Conservation (phyloP, 2,329 filamentous ascomycete species). For the Fusarium continuum region DNA sequence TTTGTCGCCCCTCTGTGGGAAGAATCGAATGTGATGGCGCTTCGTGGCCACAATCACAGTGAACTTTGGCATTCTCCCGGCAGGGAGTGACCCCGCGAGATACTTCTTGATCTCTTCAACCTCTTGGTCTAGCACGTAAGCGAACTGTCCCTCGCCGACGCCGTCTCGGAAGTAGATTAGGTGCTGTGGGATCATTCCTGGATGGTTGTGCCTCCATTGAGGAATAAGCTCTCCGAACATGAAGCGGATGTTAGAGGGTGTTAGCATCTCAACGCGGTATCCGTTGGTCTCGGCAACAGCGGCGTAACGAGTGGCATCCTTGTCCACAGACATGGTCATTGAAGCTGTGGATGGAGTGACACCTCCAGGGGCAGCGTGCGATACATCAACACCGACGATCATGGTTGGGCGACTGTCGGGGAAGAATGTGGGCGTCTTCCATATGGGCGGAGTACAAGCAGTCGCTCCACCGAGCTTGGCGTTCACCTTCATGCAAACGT, state of each 20-base stretch:
- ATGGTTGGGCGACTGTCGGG: slow-evolving; percentile 68
- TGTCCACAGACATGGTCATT: slow-evolving; percentile 83
- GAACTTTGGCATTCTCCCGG: slow-evolving; percentile 66
- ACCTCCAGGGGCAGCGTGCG: slow-evolving; percentile 78
- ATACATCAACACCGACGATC: slow-evolving; percentile 91
- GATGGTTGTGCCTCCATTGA: slow-evolving; percentile 70
- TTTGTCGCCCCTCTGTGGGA: slow-evolving; percentile 75
- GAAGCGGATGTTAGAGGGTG: slow-evolving; percentile 68
- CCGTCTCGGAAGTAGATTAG: slow-evolving; percentile 95
- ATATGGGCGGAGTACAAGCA: slow-evolving; percentile 53
- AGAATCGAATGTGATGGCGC: slow-evolving; percentile 93
- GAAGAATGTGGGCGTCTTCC: slow-evolving; percentile 49
- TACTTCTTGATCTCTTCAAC: slow-evolving; percentile 73
- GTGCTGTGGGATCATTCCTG: slow-evolving; percentile 63
- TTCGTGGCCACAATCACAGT: slow-evolving; percentile 91
- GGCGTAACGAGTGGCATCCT: slow-evolving; percentile 75
- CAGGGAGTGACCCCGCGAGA: slow-evolving; percentile 55
- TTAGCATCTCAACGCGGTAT: slow-evolving; percentile 81
- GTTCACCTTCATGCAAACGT: slow-evolving; percentile 97
- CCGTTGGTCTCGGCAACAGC: slow-evolving; percentile 87
- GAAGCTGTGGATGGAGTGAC: slow-evolving; percentile 81
- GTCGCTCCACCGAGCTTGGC: slow-evolving; percentile 91
- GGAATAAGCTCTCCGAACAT: slow-evolving; percentile 72
- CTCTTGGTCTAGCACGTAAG: slow-evolving; percentile 81
- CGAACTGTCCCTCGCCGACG: slow-evolving; percentile 86